Evolutionary conservation across 345 rosid species (phyloP).

Genomic region (Eucalyptus tenuipes): DNA sequence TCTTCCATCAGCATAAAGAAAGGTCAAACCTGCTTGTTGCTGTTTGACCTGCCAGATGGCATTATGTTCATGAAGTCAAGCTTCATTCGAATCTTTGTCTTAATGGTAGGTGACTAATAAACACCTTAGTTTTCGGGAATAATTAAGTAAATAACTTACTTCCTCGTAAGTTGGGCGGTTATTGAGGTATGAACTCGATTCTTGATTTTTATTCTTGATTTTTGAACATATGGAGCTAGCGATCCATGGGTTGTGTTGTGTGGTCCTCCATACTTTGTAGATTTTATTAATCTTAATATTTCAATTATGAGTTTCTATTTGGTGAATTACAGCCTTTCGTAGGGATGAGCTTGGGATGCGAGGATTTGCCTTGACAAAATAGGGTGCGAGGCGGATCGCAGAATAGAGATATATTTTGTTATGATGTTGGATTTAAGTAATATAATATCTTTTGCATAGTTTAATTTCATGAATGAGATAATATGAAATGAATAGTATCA

Average conservation of each 20-base stretch:
- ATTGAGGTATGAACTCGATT: not conserved
- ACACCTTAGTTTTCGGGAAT: not conserved
- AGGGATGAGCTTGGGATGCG: no score
- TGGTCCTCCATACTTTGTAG: not conserved
- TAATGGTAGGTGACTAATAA: not conserved
- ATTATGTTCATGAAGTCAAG: not conserved
- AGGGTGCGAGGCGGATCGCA: not conserved
- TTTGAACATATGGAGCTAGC: not conserved
- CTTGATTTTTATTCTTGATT: not conserved
- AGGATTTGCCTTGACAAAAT: not conserved
- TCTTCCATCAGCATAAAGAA: not conserved
- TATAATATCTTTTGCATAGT: not conserved
- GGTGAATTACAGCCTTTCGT: accelerated
- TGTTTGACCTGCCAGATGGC: not conserved
- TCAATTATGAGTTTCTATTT: not conserved
- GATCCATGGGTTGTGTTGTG: not conserved
- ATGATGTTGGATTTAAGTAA: not conserved
- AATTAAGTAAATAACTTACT: not conserved
- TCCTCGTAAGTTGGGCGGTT: not conserved
- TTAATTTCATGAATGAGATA: not conserved
- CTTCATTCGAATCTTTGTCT: not conserved
- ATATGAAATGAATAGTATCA: not conserved
- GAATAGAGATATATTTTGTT: not conserved
- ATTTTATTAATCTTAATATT: not conserved
- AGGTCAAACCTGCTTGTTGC: not conserved